Base-by-base conservation (phyloP, 2,329 filamentous ascomycete species). In the Celoporthe dispersa region DNA sequence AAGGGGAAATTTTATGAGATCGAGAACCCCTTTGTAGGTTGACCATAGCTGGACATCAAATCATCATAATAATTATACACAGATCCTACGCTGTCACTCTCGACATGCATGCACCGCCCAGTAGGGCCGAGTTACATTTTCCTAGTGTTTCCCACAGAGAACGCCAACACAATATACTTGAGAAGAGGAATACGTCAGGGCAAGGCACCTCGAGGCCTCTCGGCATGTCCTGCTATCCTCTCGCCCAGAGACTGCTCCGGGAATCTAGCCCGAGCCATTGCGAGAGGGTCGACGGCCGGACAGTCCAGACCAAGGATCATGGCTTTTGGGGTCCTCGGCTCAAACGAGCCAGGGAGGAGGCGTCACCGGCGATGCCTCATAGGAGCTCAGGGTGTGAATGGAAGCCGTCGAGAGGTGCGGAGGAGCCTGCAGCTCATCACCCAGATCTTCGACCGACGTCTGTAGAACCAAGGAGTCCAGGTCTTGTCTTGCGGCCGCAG, bases 281-380 rank as follows among this genome's bases (percentile, higher is more conserved):
- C 33, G 4, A 61, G 33, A 61, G 22, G 22, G 7, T 61, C 33
- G 59, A 12, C 8, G 35, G n/a, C 12, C 9, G 25, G 59, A 3
- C 53, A 63, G n/a, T 67, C 70, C 9, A 51, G 16, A 14, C 37
- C 31, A 19, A 69, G 22, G 2, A 67, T 16, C 77, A 79, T 78
- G 3, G 78, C 77, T 35, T 74, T 78, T 0, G 78, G 78, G 0
- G 78, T 80, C 5, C 63, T 71, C 0, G 78, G 77, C 14, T 77
- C 75, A 33, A 76, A 78, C 19, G 60, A 41, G 0, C n/a, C 66
- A 1, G 71, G 74, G 74, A 8, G 74, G 67, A 0, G 74, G 74
- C 2, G 74, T 69, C 48, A 61, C 51, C 1, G 70, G 70, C 11
- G 60, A 69, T 37, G 62, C 16, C 25, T 67, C 68, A 9, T 44